Evolutionary conservation across 2,329 filamentous ascomycete species (phyloP).

Genomic region (Daldinia eschscholtzii): DNA sequence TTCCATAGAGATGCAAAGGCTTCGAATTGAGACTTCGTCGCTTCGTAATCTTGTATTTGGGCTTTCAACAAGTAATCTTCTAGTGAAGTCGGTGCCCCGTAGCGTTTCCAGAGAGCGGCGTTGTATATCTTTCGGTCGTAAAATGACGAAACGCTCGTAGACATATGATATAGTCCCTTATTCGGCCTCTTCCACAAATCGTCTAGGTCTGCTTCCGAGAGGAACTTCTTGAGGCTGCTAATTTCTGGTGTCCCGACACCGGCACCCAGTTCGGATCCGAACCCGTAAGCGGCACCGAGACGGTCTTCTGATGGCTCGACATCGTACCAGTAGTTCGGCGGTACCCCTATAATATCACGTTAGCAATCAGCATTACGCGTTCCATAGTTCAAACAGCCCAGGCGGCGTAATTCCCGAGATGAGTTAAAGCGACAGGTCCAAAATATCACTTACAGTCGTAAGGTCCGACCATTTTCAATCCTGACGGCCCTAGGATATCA

Average conservation of each 20-base stretch:
- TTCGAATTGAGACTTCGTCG: slow-evolving; percentile 70
- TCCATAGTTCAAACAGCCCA: background rate
- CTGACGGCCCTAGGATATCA: slow-evolving; percentile 64
- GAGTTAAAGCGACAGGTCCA: background rate
- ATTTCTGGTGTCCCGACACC: slow-evolving; percentile 73
- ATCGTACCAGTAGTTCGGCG: slow-evolving; percentile 74
- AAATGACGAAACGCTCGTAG: slow-evolving; percentile 66
- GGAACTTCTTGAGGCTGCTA: slow-evolving; percentile 65
- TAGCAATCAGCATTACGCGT: background rate
- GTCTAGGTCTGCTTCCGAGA: slow-evolving; percentile 63
- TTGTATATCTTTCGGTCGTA: slow-evolving; percentile 70
- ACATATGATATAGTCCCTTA: slow-evolving; percentile 71
- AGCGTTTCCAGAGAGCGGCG: slow-evolving; percentile 63
- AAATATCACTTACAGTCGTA: slow-evolving; percentile 63
- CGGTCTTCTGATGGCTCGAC: slow-evolving; percentile 54
- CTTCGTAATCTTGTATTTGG: slow-evolving; percentile 75
- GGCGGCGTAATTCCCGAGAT: background rate
- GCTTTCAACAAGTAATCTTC: slow-evolving; percentile 71
- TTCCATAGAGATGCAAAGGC: slow-evolving; percentile 66
- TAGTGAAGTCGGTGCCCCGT: slow-evolving; percentile 64
- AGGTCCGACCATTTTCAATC: slow-evolving; percentile 75
- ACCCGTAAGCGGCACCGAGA: slow-evolving; percentile 71
- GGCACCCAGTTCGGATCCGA: slow-evolving; percentile 72
- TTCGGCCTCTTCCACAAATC: slow-evolving; percentile 68
- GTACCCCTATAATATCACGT: slow-evolving; percentile 58